Evolutionary conservation across 306 rosid species (phyloP), one percentile per base, ranked within the genome.

Genomic region (Canavalia ensiformis): DNA sequence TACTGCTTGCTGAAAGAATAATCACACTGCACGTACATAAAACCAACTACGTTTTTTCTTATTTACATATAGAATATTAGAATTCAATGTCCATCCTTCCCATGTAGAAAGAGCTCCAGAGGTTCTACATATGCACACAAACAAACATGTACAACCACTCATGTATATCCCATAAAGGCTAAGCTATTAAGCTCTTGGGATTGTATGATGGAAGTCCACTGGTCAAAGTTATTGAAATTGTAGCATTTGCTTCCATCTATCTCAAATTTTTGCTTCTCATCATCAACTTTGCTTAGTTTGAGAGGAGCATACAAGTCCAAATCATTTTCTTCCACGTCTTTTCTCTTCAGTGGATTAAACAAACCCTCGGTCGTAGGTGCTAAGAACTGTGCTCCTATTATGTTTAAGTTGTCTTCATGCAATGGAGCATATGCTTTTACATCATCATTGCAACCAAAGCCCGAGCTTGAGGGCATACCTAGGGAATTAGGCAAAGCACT

Each of bases 171-270:
- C 41, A 60, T 57, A n/a, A 76, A 84, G 78, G 56, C 86, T 50
- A 82, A 58, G 71, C 87, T 73, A 77, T 75, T 77, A 30, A 84
- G 74, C 86, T 86, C 88, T 74, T 84, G 89, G 78, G 86, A 83
- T 72, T 82, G 83, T 72, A 46, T 62, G 49, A 80, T 54, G 8
- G 87, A 82, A 81, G 54, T 86, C 90, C 91, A 84, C 60, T 66
- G 85, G 33, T 81, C 90, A 30, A 74, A 79, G 85, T 31, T 68
- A 63, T 46, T 63, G 76, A 79, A 83, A 76, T 57, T 76, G 75
- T 70, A 82, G 73, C 73, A 79, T 80, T 67, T 79, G 79, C 68
- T 62, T 13, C 30, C 47, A 37, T 70, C 73, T 55, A 44, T 62
- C 47, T 52, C 74, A 30, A 46, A 37, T 84, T 45, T 64, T 51